These are phyloP conservation scores for Annulohypoxylon moriforme DNA, from an alignment of 495 filamentous ascomycete genomes.

Conservation along the genomic window DNA sequence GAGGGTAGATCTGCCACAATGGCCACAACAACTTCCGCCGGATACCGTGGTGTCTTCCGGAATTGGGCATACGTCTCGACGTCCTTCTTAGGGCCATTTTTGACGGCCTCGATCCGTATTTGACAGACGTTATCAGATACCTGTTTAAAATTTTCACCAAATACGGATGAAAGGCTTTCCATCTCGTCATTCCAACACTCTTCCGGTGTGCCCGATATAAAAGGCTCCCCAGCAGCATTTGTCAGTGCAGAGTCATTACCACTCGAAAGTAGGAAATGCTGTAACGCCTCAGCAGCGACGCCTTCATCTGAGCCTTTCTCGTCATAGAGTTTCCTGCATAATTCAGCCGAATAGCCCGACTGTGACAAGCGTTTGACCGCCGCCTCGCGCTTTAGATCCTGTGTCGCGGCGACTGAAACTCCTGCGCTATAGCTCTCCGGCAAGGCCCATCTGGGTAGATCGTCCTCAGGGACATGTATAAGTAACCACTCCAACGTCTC, in stretches of 20 bases:
- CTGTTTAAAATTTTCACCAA: constrained; percentile 69
- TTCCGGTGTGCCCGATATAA: constrained; percentile 58
- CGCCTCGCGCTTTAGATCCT: constrained; percentile 79
- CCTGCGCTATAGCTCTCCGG: constrained; percentile 92
- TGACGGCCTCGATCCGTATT: constrained; percentile 64
- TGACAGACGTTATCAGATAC: constrained; percentile 70
- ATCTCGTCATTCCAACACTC: constrained; percentile 88
- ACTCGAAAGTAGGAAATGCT: constrained; percentile 71
- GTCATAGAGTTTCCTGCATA: constrained; percentile 81
- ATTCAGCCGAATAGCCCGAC: constrained; percentile 84
- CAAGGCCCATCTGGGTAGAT: constrained; percentile 87
- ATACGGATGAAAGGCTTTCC: constrained; percentile 82
- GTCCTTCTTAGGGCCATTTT: constrained; percentile 55
- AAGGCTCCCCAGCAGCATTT: constrained; percentile 43
- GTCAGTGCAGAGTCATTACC: constrained; percentile 43
- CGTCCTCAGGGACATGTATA: constrained; percentile 96
- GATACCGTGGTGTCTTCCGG: constrained; percentile 72
- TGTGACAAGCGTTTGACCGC: constrained; percentile 83
- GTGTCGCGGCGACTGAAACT: constrained; percentile 78
- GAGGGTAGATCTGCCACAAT: constrained; percentile 79
- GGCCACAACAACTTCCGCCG: constrained; percentile 78
- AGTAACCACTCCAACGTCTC: constrained; percentile 92
- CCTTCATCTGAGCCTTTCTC: constrained; percentile 75
- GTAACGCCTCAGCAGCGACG: constrained; percentile 81
- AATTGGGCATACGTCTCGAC: constrained; percentile 63